Percentiles rank a stretch among this genome's conserved stretches.
These are phyloP conservation scores for Penicillium sp. DNA, from an alignment of 2,329 filamentous ascomycete genomes.

Conservation along the genomic window DNA sequence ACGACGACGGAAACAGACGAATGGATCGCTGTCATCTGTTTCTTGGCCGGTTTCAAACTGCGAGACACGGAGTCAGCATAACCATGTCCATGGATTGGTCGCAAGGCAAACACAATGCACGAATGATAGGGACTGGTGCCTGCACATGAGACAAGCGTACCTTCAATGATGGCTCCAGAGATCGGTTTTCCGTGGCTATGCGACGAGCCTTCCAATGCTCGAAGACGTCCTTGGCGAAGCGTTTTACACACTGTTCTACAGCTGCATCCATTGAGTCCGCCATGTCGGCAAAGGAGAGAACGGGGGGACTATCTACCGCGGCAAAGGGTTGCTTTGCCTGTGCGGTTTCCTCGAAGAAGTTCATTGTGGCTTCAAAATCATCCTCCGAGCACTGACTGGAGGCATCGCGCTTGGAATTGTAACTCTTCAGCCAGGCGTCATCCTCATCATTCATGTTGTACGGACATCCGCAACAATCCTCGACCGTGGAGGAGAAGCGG, in stretches of 20 bases:
- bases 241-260: slow-evolving; percentile 49
- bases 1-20: slow-evolving; percentile 93
- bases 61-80: slow-evolving; percentile 14
- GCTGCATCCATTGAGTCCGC: slow-evolving; percentile 60
- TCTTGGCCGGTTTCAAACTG: slow-evolving; percentile 86
- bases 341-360: slow-evolving; percentile 86
- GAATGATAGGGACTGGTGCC: no score
- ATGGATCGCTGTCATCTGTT: slow-evolving; percentile 91
- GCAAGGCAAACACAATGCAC: not conserved
- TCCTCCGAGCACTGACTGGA: slow-evolving; percentile 70
- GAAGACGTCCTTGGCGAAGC: slow-evolving; percentile 72
- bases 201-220: slow-evolving; percentile 79
- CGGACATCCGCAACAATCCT: slow-evolving; percentile 81
- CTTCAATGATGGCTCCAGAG: slow-evolving; percentile 74
- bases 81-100: not conserved
- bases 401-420: slow-evolving; percentile 69
- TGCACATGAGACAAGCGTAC: slow-evolving; percentile 25
- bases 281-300: slow-evolving; percentile 68
- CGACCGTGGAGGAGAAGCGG: slow-evolving; percentile 94
- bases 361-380: slow-evolving; percentile 90
- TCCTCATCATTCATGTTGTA: slow-evolving; percentile 96
- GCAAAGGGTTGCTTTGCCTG: slow-evolving; percentile 80
- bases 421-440: slow-evolving; percentile 71
- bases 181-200: slow-evolving; percentile 59
- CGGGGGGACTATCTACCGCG: slow-evolving; percentile 78